Evolutionary conservation across 2,329 filamentous ascomycete genomes (phyloP), one percentile per base, ranked within the genome.

Genomic region (Ustilaginoidea virens): DNA sequence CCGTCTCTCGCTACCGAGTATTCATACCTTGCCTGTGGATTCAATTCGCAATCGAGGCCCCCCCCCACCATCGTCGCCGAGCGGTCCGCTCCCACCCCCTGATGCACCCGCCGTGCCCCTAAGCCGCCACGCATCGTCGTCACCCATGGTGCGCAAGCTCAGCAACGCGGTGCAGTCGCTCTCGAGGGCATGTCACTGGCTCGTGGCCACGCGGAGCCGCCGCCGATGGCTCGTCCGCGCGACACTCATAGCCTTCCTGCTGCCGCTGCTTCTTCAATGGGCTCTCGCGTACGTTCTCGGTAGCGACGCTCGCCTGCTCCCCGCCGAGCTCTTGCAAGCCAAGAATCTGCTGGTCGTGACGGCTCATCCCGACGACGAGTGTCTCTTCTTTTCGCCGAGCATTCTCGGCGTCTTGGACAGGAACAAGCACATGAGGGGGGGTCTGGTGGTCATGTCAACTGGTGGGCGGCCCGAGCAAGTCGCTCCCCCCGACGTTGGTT

Each of bases 291-390:
- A 55, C 28, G 13, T 47, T 5, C 40, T 57, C 7, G 51, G 48
- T 12, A 40, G 42, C 19, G 49, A 55, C 33, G 49, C 50, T 11
- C 39, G 52, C 5, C 39, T 57, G 26, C 43, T 56, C 2, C 52
- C 53, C 5, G 38, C 43, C 0, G 46, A 48, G 23, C 45, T 57
- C 12, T 42, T 46, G 9, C 34, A 35, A 27, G 46, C 52, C 10
- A 47, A 44, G 23, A 55, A 48, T 35, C 35, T 56, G 4, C 33
- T 57, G 15, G 40, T 56, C 18, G 49, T 57, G 9, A 56, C 53
- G 9, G 52, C 54, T 3, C 52, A 55, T 23, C 47, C 47, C 10
- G 53, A 52, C 19, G 52, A 55, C 6, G 63, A 63, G 36, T 51
- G 47, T 17, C 42, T 50, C 5, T 51, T 49, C 31, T 49, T 49